Evolutionary conservation across 1,284 basidiomycete genomes (phyloP).

Genomic region (Bjerkandera adusta): DNA sequence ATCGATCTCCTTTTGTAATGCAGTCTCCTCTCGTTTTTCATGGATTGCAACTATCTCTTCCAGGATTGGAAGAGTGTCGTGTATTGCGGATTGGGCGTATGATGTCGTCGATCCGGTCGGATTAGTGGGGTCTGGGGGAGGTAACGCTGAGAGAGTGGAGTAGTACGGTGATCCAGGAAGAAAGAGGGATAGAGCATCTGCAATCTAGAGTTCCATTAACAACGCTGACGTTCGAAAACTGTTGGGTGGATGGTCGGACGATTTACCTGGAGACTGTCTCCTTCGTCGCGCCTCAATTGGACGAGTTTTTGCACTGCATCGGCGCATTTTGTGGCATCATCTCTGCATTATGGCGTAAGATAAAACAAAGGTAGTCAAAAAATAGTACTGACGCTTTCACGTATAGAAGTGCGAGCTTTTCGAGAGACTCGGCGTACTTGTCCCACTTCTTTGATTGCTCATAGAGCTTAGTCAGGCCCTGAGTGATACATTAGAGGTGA

Average conservation of each 20-base stretch:
- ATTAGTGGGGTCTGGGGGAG: constrained; percentile 74
- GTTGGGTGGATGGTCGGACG: background rate
- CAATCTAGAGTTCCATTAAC: too few species aligned
- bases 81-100: constrained; percentile 59
- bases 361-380: constrained; percentile 2
- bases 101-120: constrained; percentile 62
- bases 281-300: constrained; percentile 54
- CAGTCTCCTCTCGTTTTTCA: constrained; percentile 58
- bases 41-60: constrained; percentile 65
- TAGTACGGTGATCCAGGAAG: constrained; percentile 78
- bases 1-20: constrained; percentile 64
- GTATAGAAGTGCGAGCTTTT: constrained; percentile 52
- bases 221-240: background rate
- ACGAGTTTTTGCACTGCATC: constrained; percentile 78
- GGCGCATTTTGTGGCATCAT: constrained; percentile 79
- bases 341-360: constrained; percentile 44
- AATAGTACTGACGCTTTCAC: constrained; percentile 49
- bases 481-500: background rate
- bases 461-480: constrained; percentile 79
- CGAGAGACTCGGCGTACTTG: constrained; percentile 53
- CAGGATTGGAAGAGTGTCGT: constrained; percentile 64
- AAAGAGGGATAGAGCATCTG: constrained; percentile 64
- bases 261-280: constrained; percentile 56
- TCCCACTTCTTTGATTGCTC: constrained; percentile 63
- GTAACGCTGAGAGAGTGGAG: constrained; percentile 61